phyloP scores from a whole-genome alignment of 441 rosid genomes.

The Bocquillonia castaneifolia region DNA sequence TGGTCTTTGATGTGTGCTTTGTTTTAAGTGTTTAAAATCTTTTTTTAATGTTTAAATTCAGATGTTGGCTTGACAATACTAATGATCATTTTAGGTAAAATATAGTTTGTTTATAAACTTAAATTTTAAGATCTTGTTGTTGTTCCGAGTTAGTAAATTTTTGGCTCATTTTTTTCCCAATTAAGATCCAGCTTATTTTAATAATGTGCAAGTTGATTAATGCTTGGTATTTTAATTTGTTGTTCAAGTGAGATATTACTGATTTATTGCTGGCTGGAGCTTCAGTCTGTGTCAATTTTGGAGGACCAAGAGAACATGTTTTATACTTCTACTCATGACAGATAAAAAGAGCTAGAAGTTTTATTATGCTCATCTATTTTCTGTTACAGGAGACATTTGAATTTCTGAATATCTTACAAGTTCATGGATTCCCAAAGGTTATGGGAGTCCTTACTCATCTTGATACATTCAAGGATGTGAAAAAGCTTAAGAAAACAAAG shows the following conservation, averaged over 20 bases:
- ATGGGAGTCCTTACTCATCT: slow-evolving; percentile 97
- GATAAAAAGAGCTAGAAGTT: neutral
- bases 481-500: slow-evolving; percentile 82
- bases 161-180: neutral
- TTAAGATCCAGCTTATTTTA: neutral
- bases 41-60: neutral
- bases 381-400: slow-evolving; percentile 82
- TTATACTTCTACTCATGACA: neutral
- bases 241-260: neutral
- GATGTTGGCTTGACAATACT: slow-evolving; percentile 3
- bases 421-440: slow-evolving; percentile 86
- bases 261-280: slow-evolving; percentile 1
- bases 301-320: neutral
- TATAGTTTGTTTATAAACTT: neutral
- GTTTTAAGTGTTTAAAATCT: neutral
- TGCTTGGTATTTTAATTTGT: neutral
- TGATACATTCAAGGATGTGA: slow-evolving; percentile 82
- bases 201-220: neutral
- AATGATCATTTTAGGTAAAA: neutral
- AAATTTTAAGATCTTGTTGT: neutral
- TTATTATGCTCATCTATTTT: slow-evolving; percentile 12
- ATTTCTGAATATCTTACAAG: slow-evolving; percentile 86
- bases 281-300: slow-evolving; percentile 1
- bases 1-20: slow-evolving; percentile 7
- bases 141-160: neutral